phyloP scores from a whole-genome alignment of 768 basidiomycete species.

The Ramaria sp. region DNA sequence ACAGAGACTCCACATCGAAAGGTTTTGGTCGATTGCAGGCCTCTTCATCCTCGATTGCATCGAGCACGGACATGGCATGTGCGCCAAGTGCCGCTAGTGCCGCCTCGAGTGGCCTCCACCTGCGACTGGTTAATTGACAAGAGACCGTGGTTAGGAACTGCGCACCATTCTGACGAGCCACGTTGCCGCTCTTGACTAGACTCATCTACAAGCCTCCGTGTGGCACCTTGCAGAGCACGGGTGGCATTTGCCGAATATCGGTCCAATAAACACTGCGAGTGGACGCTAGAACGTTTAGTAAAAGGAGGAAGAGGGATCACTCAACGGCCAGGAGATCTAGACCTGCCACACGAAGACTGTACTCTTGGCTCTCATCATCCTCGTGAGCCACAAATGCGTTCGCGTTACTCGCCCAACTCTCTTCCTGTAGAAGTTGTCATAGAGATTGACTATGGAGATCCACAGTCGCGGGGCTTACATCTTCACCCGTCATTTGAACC shows the following conservation, averaged over 20 bases:
- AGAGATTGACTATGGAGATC: not conserved
- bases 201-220: conserved; percentile 3
- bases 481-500: conserved; percentile 82
- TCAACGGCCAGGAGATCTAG: conserved; percentile 72
- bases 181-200: conserved; percentile 1
- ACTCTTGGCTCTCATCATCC: conserved; percentile 78
- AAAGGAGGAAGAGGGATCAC: not conserved
- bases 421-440: conserved; percentile 45
- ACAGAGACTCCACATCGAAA: conserved; percentile 69
- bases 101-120: conserved; percentile 92
- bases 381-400: conserved; percentile 93
- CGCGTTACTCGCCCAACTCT: conserved; percentile 80
- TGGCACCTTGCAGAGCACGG: conserved; percentile 7
- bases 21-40: conserved; percentile 50
- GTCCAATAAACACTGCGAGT: conserved; percentile 22
- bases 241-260: conserved; percentile 20
- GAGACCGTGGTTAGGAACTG: not conserved
- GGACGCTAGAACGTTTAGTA: not conserved
- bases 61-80: conserved; percentile 64
- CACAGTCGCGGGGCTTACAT: conserved; percentile 34
- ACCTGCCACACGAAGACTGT: conserved; percentile 74
- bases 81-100: conserved; percentile 74
- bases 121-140: conserved; percentile 19
- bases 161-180: conserved; percentile 5
- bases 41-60: conserved; percentile 67